phyloP scores from a whole-genome alignment of 2,329 filamentous ascomycete species.

The Macrophomina phaseolina region DNA sequence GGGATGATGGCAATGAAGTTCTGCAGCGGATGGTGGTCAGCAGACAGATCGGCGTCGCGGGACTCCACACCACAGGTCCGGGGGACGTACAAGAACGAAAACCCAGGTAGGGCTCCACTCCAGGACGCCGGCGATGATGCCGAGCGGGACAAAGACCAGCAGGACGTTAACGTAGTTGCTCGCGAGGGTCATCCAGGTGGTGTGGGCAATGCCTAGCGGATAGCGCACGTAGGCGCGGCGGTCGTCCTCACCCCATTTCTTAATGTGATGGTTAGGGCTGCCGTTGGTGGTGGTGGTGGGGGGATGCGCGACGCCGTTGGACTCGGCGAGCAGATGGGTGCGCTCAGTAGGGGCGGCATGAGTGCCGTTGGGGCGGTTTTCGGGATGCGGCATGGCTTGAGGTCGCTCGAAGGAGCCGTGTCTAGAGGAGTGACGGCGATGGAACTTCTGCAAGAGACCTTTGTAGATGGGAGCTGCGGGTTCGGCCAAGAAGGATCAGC shows the following conservation, averaged over 20 bases:
- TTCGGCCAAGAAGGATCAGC: constrained; percentile 17
- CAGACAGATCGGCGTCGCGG: background rate
- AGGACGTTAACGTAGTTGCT: constrained; percentile 70
- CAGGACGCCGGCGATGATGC: constrained; percentile 69
- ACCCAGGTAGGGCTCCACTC: constrained; percentile 70
- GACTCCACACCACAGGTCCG: background rate
- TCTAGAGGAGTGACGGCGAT: constrained; percentile 23
- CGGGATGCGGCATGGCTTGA: constrained; percentile 21
- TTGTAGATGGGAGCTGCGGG: constrained; percentile 20
- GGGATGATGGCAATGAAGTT: constrained; percentile 85
- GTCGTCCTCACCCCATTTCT: constrained; percentile 24
- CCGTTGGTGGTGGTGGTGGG: background rate
- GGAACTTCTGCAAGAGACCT: constrained; percentile 23
- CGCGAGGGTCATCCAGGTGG: constrained; percentile 50
- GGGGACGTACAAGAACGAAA: constrained; percentile 61
- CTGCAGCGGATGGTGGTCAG: constrained; percentile 11
- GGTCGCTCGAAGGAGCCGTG: background rate
- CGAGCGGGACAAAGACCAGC: constrained; percentile 75
- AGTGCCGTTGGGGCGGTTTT: constrained; percentile 17
- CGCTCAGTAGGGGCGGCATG: constrained; percentile 2
- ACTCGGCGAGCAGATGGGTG: constrained; percentile 9
- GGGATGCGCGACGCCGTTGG: background rate
- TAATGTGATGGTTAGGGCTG: background rate
- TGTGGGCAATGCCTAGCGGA: constrained; percentile 39
- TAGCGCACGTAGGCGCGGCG: constrained; percentile 36